A percentile compares a stretch with the other conserved stretches of the same genome.
Evolutionary conservation across 176 grass and related monocot genomes (phyloP).

Genomic region (Pharus latifolius): DNA sequence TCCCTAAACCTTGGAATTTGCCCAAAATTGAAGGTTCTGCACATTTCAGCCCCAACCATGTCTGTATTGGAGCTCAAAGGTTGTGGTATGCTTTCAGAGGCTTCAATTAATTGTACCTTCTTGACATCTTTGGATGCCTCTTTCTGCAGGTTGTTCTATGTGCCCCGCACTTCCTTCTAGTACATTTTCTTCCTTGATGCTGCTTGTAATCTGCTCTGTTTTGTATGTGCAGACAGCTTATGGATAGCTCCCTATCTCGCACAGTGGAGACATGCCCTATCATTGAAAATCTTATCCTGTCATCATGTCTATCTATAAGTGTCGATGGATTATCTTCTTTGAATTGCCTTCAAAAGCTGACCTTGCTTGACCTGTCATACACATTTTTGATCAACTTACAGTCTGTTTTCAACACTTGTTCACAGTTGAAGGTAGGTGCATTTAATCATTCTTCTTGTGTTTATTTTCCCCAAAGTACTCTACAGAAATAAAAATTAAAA

Average conservation of each 20-base stretch:
- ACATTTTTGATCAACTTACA: conserved; percentile 90
- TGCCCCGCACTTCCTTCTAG: neutral
- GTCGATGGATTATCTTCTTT: conserved; percentile 72
- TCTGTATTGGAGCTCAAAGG: conserved; percentile 78
- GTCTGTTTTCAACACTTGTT: conserved; percentile 80
- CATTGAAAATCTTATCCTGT: conserved; percentile 70
- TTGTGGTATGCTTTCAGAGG: conserved; percentile 77
- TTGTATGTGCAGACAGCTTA: conserved; percentile 53
- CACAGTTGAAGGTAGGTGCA: conserved; percentile 55
- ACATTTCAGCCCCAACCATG: conserved; percentile 76
- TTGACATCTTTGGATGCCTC: conserved; percentile 87
- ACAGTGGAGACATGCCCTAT: conserved; percentile 49
- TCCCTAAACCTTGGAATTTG: conserved; percentile 94
- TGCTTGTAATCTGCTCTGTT: conserved; percentile 19
- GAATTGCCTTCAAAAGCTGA: conserved; percentile 55
- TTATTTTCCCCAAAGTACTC: no score
- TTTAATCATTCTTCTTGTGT: neutral
- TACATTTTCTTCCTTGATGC: neutral
- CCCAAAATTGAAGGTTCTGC: conserved; percentile 62
- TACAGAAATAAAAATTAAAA: no score
- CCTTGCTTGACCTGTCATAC: conserved; percentile 90
- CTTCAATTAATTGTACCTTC: conserved; percentile 66
- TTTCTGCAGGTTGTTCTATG: conserved; percentile 75
- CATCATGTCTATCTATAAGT: conserved; percentile 64
- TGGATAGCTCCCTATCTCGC: conserved; percentile 63